These are phyloP conservation scores for Hypoxylon lienhwacheense DNA, from an alignment of 495 filamentous ascomycete genomes.

Conservation along the genomic window DNA sequence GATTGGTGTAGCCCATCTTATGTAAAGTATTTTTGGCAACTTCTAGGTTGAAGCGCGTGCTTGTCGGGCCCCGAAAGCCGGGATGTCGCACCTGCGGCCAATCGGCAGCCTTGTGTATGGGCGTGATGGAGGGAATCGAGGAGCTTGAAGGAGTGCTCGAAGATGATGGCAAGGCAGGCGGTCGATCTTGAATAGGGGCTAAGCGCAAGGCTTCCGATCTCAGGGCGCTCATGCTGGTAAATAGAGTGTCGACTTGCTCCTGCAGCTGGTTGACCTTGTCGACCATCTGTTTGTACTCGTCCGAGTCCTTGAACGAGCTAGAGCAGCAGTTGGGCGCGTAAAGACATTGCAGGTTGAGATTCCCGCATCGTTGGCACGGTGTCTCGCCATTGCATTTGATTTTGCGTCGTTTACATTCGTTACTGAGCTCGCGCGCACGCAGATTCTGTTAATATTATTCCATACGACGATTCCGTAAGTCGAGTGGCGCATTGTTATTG, in stretches of 20 bases:
- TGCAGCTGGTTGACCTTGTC: conserved; percentile 74
- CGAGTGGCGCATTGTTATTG: background rate
- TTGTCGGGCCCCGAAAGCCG: conserved; percentile 82
- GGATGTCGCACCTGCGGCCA: conserved; percentile 52
- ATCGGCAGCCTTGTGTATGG: conserved; percentile 32
- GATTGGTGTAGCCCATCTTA: conserved; percentile 78
- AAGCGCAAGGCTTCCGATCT: conserved; percentile 51
- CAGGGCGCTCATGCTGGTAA: conserved; percentile 67
- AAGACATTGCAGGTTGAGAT: conserved; percentile 76
- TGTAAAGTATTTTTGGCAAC: conserved; percentile 85
- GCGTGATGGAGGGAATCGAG: conserved; percentile 39
- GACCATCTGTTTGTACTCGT: conserved; percentile 81
- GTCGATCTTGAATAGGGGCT: conserved; percentile 46
- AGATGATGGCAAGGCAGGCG: conserved; percentile 36
- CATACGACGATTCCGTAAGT: background rate
- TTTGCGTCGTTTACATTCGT: conserved; percentile 87
- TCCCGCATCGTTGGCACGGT: conserved; percentile 82
- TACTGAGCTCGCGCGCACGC: conserved; percentile 48
- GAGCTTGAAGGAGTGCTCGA: conserved; percentile 43
- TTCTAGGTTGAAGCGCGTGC: conserved; percentile 81
- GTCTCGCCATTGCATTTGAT: conserved; percentile 90
- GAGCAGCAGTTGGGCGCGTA: conserved; percentile 91
- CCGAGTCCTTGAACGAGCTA: conserved; percentile 79
- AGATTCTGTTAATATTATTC: conserved; percentile 6
- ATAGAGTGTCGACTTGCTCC: conserved; percentile 78